Evolutionary conservation across 2,329 filamentous ascomycete genomes (phyloP).

Genomic region (Microdochium trichocladiopsis): DNA sequence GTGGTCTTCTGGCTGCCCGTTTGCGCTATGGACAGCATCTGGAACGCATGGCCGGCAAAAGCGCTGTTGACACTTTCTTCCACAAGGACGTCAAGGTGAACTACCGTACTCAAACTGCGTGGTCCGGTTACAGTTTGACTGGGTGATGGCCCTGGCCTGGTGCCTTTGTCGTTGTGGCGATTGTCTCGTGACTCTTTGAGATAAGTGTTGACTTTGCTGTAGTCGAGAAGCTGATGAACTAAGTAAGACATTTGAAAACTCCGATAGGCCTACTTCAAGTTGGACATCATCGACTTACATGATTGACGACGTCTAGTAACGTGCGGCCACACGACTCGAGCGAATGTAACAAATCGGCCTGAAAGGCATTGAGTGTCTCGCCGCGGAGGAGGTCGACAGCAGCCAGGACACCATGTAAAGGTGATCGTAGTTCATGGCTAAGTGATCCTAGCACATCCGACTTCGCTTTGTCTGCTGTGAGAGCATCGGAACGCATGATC

Average conservation of each 20-base stretch:
- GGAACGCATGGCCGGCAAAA: conserved; percentile 35
- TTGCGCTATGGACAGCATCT: conserved; percentile 4
- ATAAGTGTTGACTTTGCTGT: neutral
- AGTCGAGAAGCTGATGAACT: neutral
- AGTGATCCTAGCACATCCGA: conserved; percentile 49
- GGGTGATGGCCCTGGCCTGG: neutral
- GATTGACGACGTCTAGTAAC: conserved; percentile 30
- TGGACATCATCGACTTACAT: conserved; percentile 24
- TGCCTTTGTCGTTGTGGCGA: neutral
- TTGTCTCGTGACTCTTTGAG: neutral
- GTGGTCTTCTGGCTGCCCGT: neutral
- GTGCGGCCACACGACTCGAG: conserved; percentile 44
- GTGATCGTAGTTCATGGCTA: conserved; percentile 54
- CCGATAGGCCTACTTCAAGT: neutral
- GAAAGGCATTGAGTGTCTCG: conserved; percentile 36
- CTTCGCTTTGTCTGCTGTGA: conserved; percentile 22
- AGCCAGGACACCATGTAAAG: conserved; percentile 52
- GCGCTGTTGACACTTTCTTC: conserved; percentile 42
- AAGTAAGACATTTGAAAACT: neutral
- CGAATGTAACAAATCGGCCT: conserved; percentile 37
- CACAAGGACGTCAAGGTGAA: conserved; percentile 15
- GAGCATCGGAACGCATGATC: conserved; percentile 27
- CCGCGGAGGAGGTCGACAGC: conserved; percentile 46
- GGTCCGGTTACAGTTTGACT: neutral
- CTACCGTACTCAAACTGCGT: neutral